Conservation (phyloP, 768 basidiomycete genomes). For the Boletus edulis region DNA sequence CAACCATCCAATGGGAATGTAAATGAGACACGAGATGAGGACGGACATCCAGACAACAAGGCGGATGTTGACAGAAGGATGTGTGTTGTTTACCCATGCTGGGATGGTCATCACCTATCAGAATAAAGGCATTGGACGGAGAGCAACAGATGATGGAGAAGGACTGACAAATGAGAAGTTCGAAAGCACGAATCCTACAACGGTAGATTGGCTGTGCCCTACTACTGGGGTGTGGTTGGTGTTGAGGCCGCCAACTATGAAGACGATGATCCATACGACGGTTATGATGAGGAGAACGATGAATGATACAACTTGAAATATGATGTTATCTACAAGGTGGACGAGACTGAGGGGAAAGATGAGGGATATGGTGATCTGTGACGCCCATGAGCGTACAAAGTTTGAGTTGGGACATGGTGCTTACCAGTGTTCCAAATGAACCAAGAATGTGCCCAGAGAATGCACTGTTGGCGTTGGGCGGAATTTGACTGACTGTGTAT, state of each 20-base stretch:
- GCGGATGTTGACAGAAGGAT: slow-evolving; percentile 21
- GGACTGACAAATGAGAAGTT: slow-evolving; percentile 25
- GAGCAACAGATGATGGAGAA: neutral
- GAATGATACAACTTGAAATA: slow-evolving; percentile 24
- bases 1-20: slow-evolving; percentile 24
- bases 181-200: slow-evolving; percentile 23
- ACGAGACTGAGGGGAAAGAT: slow-evolving; percentile 25
- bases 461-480: slow-evolving; percentile 5
- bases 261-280: slow-evolving; percentile 18
- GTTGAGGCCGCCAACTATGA: slow-evolving; percentile 9
- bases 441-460: slow-evolving; percentile 24
- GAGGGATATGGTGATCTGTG: slow-evolving; percentile 16
- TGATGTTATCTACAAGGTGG: slow-evolving; percentile 25
- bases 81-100: slow-evolving; percentile 26
- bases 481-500: slow-evolving; percentile 10
- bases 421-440: slow-evolving; percentile 21
- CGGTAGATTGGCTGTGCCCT: slow-evolving; percentile 19
- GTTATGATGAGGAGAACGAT: slow-evolving; percentile 19
- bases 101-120: slow-evolving; percentile 22
- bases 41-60: slow-evolving; percentile 21
- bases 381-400: neutral
- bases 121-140: neutral
- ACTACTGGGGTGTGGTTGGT: slow-evolving; percentile 10
- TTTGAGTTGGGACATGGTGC: neutral
- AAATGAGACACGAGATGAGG: slow-evolving; percentile 23